These are phyloP conservation scores for Lentinula sp. DNA, from an alignment of 768 basidiomycete genomes.

Conservation along the genomic window DNA sequence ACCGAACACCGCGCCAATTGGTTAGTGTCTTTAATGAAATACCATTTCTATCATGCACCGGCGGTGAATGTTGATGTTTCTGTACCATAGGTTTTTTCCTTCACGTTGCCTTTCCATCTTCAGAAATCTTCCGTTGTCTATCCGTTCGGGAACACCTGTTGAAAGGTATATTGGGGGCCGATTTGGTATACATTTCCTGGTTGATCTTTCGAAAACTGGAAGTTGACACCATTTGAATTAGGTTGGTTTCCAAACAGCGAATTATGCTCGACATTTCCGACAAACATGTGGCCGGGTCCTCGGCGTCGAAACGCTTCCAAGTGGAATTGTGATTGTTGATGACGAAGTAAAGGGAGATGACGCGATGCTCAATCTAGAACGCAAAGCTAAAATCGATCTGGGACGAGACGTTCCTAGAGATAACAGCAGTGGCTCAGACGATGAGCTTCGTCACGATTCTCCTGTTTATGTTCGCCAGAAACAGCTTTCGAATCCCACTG, in stretches of 20 bases:
- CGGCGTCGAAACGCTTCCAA: conserved; percentile 74
- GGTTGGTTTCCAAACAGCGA: conserved; percentile 87
- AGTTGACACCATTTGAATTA: not conserved
- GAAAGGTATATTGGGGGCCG: conserved; percentile 71
- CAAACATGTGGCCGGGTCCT: conserved; percentile 81
- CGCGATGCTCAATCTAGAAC: conserved; percentile 6
- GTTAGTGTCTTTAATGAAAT: conserved; percentile 11
- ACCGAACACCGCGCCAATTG: conserved; percentile 58
- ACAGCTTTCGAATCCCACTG: not conserved
- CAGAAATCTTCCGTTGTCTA: conserved; percentile 92
- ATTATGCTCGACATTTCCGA: conserved; percentile 78
- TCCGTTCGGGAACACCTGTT: conserved; percentile 73
- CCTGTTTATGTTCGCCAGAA: not conserved
- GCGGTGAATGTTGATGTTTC: not conserved
- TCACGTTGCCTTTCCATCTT: conserved; percentile 93
- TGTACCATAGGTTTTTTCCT: conserved; percentile 78
- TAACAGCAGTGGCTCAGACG: not conserved
- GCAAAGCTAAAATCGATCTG: conserved; percentile 18
- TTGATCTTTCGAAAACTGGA: not conserved
- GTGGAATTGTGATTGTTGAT: conserved; percentile 64
- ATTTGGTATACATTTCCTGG: not conserved
- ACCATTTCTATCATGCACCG: not conserved
- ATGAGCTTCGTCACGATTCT: not conserved
- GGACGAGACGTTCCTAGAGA: not conserved
- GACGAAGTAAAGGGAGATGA: conserved; percentile 20